These are phyloP conservation scores for Candida ortonii DNA, from an alignment of 805 yeast species.

Conservation along the genomic window DNA sequence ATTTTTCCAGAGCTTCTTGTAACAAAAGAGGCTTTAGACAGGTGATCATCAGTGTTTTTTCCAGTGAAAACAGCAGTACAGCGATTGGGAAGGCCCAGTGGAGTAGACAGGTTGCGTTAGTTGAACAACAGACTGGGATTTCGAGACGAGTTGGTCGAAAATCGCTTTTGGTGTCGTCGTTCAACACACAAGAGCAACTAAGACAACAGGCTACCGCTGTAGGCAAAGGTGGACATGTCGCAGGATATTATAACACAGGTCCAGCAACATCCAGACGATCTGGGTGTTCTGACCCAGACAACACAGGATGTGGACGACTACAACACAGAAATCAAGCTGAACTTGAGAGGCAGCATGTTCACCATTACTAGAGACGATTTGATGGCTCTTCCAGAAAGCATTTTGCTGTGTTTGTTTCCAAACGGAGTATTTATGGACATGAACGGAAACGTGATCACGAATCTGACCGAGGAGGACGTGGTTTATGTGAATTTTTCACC, in stretches of 20 bases:
- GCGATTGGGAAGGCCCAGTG: too few species aligned
- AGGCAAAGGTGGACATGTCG: conserved; percentile 24
- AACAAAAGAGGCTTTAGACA: too few species aligned
- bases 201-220: too few species aligned
- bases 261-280: conserved; percentile 32
- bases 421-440: conserved; percentile 83
- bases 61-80: too few species aligned
- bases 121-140: too few species aligned
- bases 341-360: conserved; percentile 72
- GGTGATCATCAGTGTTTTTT: too few species aligned
- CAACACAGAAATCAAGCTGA: conserved; percentile 69
- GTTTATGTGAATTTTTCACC: conserved; percentile 87
- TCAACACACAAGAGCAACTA: too few species aligned
- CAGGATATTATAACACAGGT: conserved; percentile 71
- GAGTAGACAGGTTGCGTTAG: too few species aligned
- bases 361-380: conserved; percentile 83
- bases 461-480: conserved; percentile 73
- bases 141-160: too few species aligned
- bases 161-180: too few species aligned
- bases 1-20: too few species aligned
- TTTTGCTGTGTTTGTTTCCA: conserved; percentile 82
- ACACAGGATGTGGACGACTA: conserved; percentile 41
- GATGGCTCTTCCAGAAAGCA: conserved; percentile 87
- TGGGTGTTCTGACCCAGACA: conserved; percentile 16
- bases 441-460: conserved; percentile 73